phyloP scores from a whole-genome alignment of 768 basidiomycete genomes.

The Mycena indigotica region DNA sequence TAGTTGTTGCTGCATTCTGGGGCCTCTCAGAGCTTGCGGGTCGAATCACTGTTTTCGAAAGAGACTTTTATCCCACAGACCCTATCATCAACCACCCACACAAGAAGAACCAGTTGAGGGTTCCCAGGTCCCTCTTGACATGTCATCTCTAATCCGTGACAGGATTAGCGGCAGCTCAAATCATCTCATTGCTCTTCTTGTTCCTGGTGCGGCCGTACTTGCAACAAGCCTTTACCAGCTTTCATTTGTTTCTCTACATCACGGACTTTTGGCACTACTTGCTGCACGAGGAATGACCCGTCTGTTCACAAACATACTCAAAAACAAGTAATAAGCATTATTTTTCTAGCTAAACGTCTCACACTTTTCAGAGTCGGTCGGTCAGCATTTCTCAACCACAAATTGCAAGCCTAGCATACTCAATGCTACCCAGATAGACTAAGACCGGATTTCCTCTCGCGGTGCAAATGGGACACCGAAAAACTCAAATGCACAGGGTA shows the following conservation, averaged over 20 bases:
- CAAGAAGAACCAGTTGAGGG: slow-evolving; percentile 49
- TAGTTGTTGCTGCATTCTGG: slow-evolving; percentile 44
- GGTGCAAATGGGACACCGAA: slow-evolving; percentile 61
- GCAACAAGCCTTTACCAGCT: slow-evolving; percentile 40
- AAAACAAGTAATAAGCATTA: slow-evolving; percentile 5
- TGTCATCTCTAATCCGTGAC: too few species aligned
- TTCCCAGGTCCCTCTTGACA: not conserved
- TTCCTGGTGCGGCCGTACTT: slow-evolving; percentile 46
- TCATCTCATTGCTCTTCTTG: slow-evolving; percentile 45
- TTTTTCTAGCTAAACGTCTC: slow-evolving; percentile 42
- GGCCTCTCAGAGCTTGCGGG: slow-evolving; percentile 41
- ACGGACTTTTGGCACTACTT: slow-evolving; percentile 55
- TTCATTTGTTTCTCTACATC: slow-evolving; percentile 58
- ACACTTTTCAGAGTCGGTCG: slow-evolving; percentile 58
- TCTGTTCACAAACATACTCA: slow-evolving; percentile 3
- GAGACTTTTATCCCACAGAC: slow-evolving; percentile 53
- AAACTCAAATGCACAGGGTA: slow-evolving; percentile 58
- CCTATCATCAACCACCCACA: slow-evolving; percentile 55
- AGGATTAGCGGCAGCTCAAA: slow-evolving; percentile 56
- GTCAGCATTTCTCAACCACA: not conserved
- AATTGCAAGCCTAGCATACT: not conserved
- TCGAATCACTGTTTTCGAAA: slow-evolving; percentile 46
- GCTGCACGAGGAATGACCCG: slow-evolving; percentile 38
- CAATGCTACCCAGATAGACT: slow-evolving; percentile 45
- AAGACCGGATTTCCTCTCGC: slow-evolving; percentile 66